Evolutionary conservation across 2,329 filamentous ascomycete species (phyloP).

Genomic region (Boeremia lycopersici): DNA sequence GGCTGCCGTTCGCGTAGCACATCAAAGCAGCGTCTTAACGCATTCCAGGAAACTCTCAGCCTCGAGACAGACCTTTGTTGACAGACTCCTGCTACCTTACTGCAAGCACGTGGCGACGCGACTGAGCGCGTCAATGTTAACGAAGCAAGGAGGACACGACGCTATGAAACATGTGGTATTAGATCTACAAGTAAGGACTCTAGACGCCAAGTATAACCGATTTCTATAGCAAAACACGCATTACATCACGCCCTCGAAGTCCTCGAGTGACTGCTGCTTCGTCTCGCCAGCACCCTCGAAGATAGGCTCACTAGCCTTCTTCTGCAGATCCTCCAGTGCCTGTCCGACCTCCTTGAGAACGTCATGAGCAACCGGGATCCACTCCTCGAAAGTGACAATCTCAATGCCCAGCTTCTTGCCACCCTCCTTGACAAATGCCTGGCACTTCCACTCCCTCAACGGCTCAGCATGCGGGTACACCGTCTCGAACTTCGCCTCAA

Average conservation of each 20-base stretch:
- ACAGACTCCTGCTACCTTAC: background rate
- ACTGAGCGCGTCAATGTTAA: background rate
- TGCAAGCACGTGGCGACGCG: slow-evolving; percentile 5
- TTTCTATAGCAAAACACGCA: background rate
- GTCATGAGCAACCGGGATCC: slow-evolving; percentile 58
- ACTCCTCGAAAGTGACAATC: slow-evolving; percentile 65
- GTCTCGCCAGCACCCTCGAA: slow-evolving; percentile 18
- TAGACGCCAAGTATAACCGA: background rate
- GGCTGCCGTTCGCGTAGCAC: slow-evolving; percentile 2
- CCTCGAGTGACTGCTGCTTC: slow-evolving; percentile 19
- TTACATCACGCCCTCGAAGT: slow-evolving; percentile 33
- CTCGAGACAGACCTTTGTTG: background rate
- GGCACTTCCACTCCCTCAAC: slow-evolving; percentile 61
- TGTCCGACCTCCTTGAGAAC: slow-evolving; percentile 54
- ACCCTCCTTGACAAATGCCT: slow-evolving; percentile 60
- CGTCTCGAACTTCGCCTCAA: slow-evolving; percentile 57
- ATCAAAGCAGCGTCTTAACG: background rate
- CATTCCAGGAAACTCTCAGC: background rate
- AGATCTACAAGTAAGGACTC: too few relatives aligned
- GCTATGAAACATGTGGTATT: background rate
- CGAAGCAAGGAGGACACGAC: slow-evolving; percentile 4
- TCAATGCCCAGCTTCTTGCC: slow-evolving; percentile 61
- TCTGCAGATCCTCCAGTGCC: slow-evolving; percentile 32
- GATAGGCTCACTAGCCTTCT: slow-evolving; percentile 26
- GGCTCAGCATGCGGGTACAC: slow-evolving; percentile 57